Evolutionary conservation across 2,329 filamentous ascomycete genomes (phyloP), one percentile per base, ranked within the genome.

Genomic region (Nemania bipapillata): DNA sequence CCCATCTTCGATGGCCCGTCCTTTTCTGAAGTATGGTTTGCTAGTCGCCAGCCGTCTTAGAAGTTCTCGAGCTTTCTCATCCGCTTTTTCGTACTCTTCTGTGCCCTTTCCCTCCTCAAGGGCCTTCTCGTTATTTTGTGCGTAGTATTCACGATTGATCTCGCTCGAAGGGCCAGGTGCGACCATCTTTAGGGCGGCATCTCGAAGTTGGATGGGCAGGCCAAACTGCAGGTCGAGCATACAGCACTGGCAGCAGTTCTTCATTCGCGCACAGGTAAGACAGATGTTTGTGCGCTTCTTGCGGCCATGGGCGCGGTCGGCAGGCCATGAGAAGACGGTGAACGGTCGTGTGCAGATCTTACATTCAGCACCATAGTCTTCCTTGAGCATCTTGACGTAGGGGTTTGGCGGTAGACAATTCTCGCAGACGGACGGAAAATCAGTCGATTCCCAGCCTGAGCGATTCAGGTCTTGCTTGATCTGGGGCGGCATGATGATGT

Each of bases 171-270:
- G 96, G 0, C 96, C 96, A 0, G 96, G 94, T 0, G 95, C 94
- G 49, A 98, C 92, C 92, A 99, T 97, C 84, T 98, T 98, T 71
- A 99, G 86, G 4, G 96, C 96, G 2, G 96, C 96, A 84, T 99
- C 96, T 78, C 96, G 90, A 66, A 99, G 92, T 15, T 94, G 92
- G 77, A 99, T 97, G 11, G 96, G 96, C 30, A 99, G 85, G 26
- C 96, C 96, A 77, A 98, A 99, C 12, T 93, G 95, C 68, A 99
- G 84, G 86, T 99, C 96, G 61, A 99, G 90, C 93, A 98, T 98
- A 84, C 96, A 99, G 82, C 91, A 95, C 84, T 99, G 96, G 78
- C 96, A 99, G 84, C 96, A 98, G 84, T 99, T 99, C 83, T 99
- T 99, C 73, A 98, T 86, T 52, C 96, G 92, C 24, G 96, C 95